Evolutionary conservation across 192 early-diverging fungal genomes (phyloP).

Genomic region (Umbelopsis isabellina): DNA sequence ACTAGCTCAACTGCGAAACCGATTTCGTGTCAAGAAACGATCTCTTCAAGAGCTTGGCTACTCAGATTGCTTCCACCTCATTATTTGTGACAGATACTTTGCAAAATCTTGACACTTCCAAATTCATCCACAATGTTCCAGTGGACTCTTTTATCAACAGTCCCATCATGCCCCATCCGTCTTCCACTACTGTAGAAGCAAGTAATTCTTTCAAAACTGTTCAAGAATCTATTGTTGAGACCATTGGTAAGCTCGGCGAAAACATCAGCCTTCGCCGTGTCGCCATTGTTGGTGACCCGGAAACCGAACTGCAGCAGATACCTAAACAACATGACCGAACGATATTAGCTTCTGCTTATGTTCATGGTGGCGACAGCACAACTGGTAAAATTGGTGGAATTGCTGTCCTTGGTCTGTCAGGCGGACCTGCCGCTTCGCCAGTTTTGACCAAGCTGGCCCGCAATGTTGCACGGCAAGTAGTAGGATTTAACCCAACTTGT

Average conservation of each 20-base stretch:
- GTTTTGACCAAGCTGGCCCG: constrained; percentile 61
- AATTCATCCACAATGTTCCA: constrained; percentile 43
- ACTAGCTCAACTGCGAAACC: constrained; percentile 88
- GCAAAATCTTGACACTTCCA: constrained; percentile 2
- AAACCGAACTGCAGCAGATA: constrained; percentile 17
- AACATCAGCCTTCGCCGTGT: constrained; percentile 84
- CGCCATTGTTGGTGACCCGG: constrained; percentile 42
- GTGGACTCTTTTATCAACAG: constrained; percentile 43
- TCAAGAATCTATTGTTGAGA: constrained; percentile 68
- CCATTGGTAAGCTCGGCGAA: constrained; percentile 87
- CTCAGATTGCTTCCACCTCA: constrained; percentile 59
- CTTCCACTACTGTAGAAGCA: constrained; percentile 9
- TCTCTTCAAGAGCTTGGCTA: constrained; percentile 76
- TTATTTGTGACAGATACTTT: constrained; percentile 40
- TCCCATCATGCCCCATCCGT: constrained; percentile 59
- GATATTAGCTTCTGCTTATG: constrained; percentile 65
- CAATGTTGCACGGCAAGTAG: constrained; percentile 86
- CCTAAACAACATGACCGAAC: constrained; percentile 27
- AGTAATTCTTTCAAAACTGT: constrained; percentile 44
- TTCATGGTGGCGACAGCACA: constrained; percentile 68
- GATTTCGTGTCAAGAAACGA: constrained; percentile 93
- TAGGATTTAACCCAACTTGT: constrained; percentile 75
- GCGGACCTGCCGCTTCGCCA: constrained; percentile 34
- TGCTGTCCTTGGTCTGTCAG: constrained; percentile 60
- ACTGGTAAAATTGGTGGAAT: constrained; percentile 84